These are phyloP conservation scores for Calophaca sinica DNA, from an alignment of 306 rosid genomes.

Conservation along the genomic window DNA sequence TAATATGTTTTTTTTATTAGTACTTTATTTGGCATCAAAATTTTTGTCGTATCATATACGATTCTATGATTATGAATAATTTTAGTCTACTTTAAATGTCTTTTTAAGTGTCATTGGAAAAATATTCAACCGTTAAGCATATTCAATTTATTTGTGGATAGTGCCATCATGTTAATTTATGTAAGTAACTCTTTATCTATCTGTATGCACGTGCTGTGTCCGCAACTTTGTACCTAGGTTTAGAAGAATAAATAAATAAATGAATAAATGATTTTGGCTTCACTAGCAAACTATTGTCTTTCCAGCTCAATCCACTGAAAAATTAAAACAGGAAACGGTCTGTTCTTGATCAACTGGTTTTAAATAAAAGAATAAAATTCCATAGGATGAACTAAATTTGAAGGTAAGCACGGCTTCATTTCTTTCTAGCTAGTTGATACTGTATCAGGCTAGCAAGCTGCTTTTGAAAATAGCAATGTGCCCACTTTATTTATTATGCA, in stretches of 20 bases:
- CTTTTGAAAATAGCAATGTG: slow-evolving; percentile 33
- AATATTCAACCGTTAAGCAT: neutral
- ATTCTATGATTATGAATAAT: neutral
- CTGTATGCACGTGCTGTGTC: slow-evolving; percentile 46
- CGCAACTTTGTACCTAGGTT: slow-evolving; percentile 28
- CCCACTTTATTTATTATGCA: slow-evolving; percentile 18
- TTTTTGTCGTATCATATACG: neutral
- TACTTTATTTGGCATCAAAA: too few species aligned
- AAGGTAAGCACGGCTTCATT: neutral
- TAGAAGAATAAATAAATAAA: slow-evolving; percentile 7
- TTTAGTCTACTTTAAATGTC: neutral
- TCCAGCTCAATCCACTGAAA: slow-evolving; percentile 48
- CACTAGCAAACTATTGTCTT: slow-evolving; percentile 44
- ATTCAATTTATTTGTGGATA: neutral
- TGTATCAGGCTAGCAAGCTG: slow-evolving; percentile 7
- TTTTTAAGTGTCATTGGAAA: too few species aligned
- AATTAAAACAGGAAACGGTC: neutral
- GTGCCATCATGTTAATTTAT: slow-evolving; percentile 30
- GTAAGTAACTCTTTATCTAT: slow-evolving; percentile 26
- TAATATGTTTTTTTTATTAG: too few species aligned
- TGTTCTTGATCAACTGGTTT: neutral
- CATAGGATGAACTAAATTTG: neutral
- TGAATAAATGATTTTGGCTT: slow-evolving; percentile 39
- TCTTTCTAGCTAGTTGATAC: slow-evolving; percentile 5
- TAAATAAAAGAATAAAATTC: slow-evolving; percentile 2